A percentile compares a stretch with the other conserved stretches of the same genome.
phyloP scores from a whole-genome alignment of 495 filamentous ascomycete genomes.

The Hypoxylon subgilvum region DNA sequence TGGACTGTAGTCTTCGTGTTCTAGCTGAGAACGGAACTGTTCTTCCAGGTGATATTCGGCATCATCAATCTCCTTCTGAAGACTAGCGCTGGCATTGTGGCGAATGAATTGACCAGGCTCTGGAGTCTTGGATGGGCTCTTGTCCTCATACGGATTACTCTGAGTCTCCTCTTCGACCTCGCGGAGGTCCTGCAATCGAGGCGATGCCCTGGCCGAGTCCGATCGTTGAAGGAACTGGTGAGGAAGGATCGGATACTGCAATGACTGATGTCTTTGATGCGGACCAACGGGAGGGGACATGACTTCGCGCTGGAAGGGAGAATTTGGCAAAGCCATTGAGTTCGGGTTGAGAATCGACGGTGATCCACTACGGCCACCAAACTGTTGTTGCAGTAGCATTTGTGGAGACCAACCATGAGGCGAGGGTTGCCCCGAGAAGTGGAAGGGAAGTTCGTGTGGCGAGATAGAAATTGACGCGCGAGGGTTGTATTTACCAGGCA shows the following conservation, averaged over 20 bases:
- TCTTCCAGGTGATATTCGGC: conserved; percentile 83
- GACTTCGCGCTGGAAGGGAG: conserved; percentile 59
- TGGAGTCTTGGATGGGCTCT: conserved; percentile 56
- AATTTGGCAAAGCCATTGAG: conserved; percentile 57
- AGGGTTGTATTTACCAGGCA: conserved; percentile 56
- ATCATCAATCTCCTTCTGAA: conserved; percentile 86
- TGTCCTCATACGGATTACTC: conserved; percentile 49
- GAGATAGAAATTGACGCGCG: conserved; percentile 61
- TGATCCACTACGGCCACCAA: conserved; percentile 62
- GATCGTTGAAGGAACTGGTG: conserved; percentile 60
- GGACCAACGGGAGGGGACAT: conserved; percentile 47
- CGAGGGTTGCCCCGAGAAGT: conserved; percentile 49
- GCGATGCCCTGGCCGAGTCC: conserved; percentile 58
- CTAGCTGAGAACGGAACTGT: conserved; percentile 71
- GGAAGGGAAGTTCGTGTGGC: conserved; percentile 50
- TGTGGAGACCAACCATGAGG: conserved; percentile 62
- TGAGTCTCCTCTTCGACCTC: conserved; percentile 62
- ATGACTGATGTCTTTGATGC: conserved; percentile 64
- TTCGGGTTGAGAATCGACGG: conserved; percentile 59
- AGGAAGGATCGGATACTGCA: conserved; percentile 62
- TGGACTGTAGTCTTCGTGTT: conserved; percentile 67
- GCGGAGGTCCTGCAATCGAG: conserved; percentile 60
- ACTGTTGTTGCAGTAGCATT: conserved; percentile 58
- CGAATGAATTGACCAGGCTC: conserved; percentile 49
- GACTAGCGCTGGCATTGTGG: conserved; percentile 57